Evolutionary conservation across 2,329 filamentous ascomycete species (phyloP), one percentile per base, ranked within the genome.

Genomic region (Penicillium sp.): DNA sequence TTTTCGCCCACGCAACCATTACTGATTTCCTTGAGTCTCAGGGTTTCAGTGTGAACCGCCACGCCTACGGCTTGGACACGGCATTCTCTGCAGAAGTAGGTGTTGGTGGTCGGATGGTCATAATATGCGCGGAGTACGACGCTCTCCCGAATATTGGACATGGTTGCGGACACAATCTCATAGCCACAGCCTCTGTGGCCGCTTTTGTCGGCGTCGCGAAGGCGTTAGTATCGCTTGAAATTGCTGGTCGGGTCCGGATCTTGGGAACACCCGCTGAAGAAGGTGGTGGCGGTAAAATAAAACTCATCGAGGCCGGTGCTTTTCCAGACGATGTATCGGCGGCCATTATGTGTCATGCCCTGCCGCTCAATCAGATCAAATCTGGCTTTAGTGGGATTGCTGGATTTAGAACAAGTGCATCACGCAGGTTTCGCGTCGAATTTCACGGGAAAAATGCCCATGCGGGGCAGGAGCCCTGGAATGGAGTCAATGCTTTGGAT

Each of bases 401-500:
- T n/a, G n/a, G n/a, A n/a, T n/a, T n/a, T n/a, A n/a, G n/a, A n/a
- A n/a, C n/a, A n/a, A n/a, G n/a, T n/a, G n/a, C n/a, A n/a, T n/a
- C n/a, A n/a, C n/a, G n/a, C n/a, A n/a, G n/a, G n/a, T n/a, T n/a
- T n/a, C n/a, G n/a, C n/a, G n/a, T n/a, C n/a, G n/a, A n/a, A n/a
- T n/a, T n/a, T n/a, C n/a, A n/a, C 1, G 83, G 83, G 1, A 76
- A 75, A 51, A 79, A 79, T 56, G 81, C 83, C 0, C 83, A 85
- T 61, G 82, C 82, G 0, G 81, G 79, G 0, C 77, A 77, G 3
- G 77, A 72, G 18, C 83, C 82, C 0, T n/a, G n/a, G n/a, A n/a
- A n/a, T n/a, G n/a, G n/a, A n/a, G n/a, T n/a, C n/a, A n/a, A n/a
- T n/a, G n/a, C n/a, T n/a, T n/a, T n/a, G n/a, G n/a, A n/a, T n/a